Base-by-base conservation (phyloP, 2,329 filamentous ascomycete genomes). In the Plenodomus tracheiphilus region DNA sequence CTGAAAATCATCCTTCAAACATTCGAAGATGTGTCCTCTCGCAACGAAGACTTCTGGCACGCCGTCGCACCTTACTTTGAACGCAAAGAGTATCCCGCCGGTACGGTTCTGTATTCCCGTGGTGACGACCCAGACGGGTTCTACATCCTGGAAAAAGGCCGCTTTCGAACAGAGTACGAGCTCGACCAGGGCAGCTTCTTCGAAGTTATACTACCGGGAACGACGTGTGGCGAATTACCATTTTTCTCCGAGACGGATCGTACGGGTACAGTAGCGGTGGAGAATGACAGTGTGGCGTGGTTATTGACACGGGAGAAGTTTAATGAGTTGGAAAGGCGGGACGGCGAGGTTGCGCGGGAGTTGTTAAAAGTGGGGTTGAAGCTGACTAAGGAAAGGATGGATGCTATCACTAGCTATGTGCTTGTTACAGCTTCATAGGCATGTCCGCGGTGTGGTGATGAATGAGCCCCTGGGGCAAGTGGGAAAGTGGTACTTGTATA, bases 31-130 rank as follows among this genome's bases (percentile, higher is more conserved):
- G 78, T 97, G 11, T 95, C 89, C 43, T 79, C 85, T 43, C 85
- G 89, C 70, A 94, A 93, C 65, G 91, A 96, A 71, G 92, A 97
- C 71, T 97, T 97, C 69, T 99, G 94, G 94, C 93, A 92, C 72
- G 84, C 84, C 1, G 86, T 86, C 0, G 84, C 84, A 4, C 78
- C 82, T 0, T 97, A 88, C 75, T 97, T 99, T 66, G 75, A 77
- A 34, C 83, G 84, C 38, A 83, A 83, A 53, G 83, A 87, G 51
- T 89, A 87, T 55, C 59, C 79, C 0, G 81, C 85, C 0, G 91
- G 89, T 3, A 85, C 85, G 0, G 78, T 90, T 2, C 77, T 99
- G 2, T 99, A 93, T 73, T 80, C 82, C 3, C 84, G 88, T 32
- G 91, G 91, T 50, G 77, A 97, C 59, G 65, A 78, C 1, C 87